Evolutionary conservation across 2,329 filamentous ascomycete genomes (phyloP), one percentile per base, ranked within the genome.

Genomic region (Pseudogymnoascus sp.): DNA sequence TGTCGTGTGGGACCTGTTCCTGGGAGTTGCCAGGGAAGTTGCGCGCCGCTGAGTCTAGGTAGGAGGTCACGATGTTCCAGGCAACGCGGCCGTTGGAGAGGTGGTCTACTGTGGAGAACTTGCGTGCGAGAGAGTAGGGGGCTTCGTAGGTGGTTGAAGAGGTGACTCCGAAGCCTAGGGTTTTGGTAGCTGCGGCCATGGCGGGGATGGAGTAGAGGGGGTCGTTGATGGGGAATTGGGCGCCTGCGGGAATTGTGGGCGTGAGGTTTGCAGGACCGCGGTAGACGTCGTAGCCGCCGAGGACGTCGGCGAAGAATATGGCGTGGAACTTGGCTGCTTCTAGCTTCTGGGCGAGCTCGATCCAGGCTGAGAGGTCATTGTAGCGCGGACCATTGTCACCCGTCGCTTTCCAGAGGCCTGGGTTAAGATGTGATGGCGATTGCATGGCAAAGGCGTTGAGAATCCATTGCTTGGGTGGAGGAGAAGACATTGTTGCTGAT

Each of bases 201-300:
- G 86, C 85, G 1, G 86, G 79, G 0, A 89, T 78, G 1, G 85
- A 79, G 1, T 82, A 80, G 1, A 89, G 71, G 0, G 87, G 87
- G 71, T 90, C 87, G 65, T 87, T 88, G 15, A 89, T 84, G 0
- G 87, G 87, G 81, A 85, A 89, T 72, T 90, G 87, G 0, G 86
- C 84, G 0, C 84, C 87, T 0, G 84, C 83, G 0, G 79, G 72
- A 61, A 88, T 81, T 0, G 86, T 83, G 0, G 86, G 82, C 2
- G 82, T 79, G 1, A 89, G 77, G 64, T 83, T 86, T 4, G 77
- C 74, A 1, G 83, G 83, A 0, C 84, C 82, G 64, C 84, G 83
- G 74, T 88, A 90, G 4, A 89, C 85, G 75, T 90, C 87, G 70
- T 89, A 89, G 4, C 84, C 84, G 2, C 84, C 85, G 1, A 89